Conservation (phyloP, 345 rosid species). For the Murraya paniculata region DNA sequence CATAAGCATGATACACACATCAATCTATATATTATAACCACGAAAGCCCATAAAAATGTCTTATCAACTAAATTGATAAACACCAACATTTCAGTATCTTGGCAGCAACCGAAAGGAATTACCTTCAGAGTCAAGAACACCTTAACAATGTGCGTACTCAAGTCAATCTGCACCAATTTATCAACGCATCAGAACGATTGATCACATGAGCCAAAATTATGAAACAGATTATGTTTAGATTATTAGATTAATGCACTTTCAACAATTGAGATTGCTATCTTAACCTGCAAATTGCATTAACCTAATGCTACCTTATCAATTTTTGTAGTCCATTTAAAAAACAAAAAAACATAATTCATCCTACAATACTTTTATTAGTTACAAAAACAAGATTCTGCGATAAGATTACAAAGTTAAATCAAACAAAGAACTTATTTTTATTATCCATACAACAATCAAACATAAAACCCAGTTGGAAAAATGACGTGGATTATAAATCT, state of each 20-base stretch:
- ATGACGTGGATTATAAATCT: neutral
- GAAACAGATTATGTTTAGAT: neutral
- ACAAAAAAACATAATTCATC: neutral
- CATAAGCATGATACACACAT: conserved; percentile 5
- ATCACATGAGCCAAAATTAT: neutral
- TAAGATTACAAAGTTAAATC: neutral
- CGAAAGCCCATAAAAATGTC: neutral
- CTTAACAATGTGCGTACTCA: conserved; percentile 79
- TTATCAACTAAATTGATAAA: neutral
- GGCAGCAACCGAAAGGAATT: conserved; percentile 1
- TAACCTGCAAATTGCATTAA: neutral
- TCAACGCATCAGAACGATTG: conserved; percentile 11
- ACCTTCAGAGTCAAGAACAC: conserved; percentile 91
- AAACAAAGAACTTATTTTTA: neutral
- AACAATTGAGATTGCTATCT: neutral
- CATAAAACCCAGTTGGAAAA: too few relatives aligned
- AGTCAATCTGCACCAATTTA: conserved; percentile 74
- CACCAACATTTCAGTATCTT: neutral
- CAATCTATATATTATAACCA: neutral
- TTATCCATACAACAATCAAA: neutral
- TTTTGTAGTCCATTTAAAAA: neutral
- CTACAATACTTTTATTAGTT: neutral
- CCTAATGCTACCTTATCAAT: neutral
- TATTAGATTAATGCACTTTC: neutral
- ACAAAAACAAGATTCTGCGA: neutral